phyloP scores from a whole-genome alignment of 2,329 filamentous ascomycete species.

The Fusarium keratoplasticum region DNA sequence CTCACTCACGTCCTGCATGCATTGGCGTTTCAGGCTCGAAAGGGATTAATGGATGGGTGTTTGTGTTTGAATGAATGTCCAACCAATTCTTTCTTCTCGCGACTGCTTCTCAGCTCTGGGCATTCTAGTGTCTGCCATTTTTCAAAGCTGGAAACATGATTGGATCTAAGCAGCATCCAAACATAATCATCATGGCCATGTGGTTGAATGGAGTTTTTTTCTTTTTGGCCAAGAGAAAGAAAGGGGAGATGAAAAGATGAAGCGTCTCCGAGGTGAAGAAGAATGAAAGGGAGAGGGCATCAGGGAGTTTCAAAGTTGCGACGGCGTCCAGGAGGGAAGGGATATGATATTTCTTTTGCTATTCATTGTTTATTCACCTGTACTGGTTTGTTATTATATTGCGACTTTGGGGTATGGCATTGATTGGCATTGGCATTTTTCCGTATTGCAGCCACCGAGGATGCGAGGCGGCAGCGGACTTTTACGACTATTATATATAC shows the following conservation, averaged over 20 bases:
- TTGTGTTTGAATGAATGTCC: slow-evolving; percentile 41
- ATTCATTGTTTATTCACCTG: slow-evolving; percentile 26
- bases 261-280: slow-evolving; percentile 21
- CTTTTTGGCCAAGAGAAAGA: slow-evolving; percentile 12
- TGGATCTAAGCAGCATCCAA: slow-evolving; percentile 27
- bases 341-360: slow-evolving; percentile 15
- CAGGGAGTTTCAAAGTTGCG: slow-evolving; percentile 35
- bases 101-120: slow-evolving; percentile 26
- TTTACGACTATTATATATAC: slow-evolving; percentile 38
- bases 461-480: slow-evolving; percentile 30
- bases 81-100: slow-evolving; percentile 37
- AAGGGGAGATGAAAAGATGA: slow-evolving; percentile 12
- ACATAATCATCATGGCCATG: slow-evolving; percentile 29
- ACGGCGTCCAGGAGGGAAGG: slow-evolving; percentile 38
- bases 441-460: slow-evolving; percentile 8
- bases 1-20: slow-evolving; percentile 58
- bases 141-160: slow-evolving; percentile 18
- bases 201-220: slow-evolving; percentile 30
- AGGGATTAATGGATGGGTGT: slow-evolving; percentile 32
- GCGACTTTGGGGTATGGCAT: slow-evolving; percentile 25
- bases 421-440: slow-evolving; percentile 20
- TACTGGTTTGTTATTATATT: slow-evolving; percentile 15
- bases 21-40: slow-evolving; percentile 54
- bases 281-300: slow-evolving; percentile 11
- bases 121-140: slow-evolving; percentile 26